Base-by-base conservation (phyloP, 768 basidiomycete species). In the Cystofilobasidium macerans region DNA sequence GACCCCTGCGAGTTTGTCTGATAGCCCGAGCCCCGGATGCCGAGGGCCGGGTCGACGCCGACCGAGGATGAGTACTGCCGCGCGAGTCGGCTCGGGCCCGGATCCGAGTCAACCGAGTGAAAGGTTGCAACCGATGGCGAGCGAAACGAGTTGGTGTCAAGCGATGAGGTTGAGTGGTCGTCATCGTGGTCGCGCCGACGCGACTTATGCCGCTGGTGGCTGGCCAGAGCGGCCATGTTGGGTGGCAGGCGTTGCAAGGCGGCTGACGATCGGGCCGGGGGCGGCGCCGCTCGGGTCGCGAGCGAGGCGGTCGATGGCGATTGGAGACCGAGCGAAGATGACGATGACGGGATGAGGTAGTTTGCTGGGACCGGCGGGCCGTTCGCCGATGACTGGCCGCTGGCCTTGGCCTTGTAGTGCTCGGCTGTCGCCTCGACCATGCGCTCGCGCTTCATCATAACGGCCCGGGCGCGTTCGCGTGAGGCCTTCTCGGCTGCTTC, bases 401-500 rank as follows among this genome's bases (percentile, higher is more conserved):
- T n/a, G 57, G 60, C 24, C 71, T 71, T 40, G 69, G 68, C 38
- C 62, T 54, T 62, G 47, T 35, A 33, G n/a, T 51, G 48, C 32
- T 62, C 35, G n/a, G 36, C 45, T 35, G 60, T 61, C 60, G 68
- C 70, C 43, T 82, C 82, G 71, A 87, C 79, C 76, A 89, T 81
- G 70, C 85, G 84, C 67, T 83, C 85, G 69, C 89, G 86, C 79
- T 93, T 94, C 72, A 85, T 83, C 85, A 93, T 87, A 76, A 94
- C 91, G 51, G 89, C 89, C 62, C 91, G 83, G 22, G 91, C 88
- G 76, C 91, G 87, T 72, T 95, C 92, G 71, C 85, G 83, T 69
- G 88, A 84, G 73, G 79, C 84, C 71, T 83, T 84, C 75, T 85
- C 83, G 22, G 82, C 83, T 69, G 87, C 80, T 64, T 84, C 84